Base-by-base conservation (phyloP, 2,329 filamentous ascomycete species). In the Botryotinia narcissicola region DNA sequence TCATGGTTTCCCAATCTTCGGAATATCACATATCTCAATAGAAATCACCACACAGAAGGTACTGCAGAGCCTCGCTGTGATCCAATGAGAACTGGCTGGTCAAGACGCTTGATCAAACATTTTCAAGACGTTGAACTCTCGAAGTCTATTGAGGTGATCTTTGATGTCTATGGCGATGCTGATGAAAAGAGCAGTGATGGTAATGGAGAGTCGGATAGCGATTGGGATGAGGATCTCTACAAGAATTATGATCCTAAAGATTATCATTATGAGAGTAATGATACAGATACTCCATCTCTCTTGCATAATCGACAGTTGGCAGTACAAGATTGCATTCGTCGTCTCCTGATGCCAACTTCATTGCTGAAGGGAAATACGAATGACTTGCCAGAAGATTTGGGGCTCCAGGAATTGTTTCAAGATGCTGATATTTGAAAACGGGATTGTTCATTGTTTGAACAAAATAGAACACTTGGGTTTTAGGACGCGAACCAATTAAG, bases 1-100 rank as follows among this genome's bases (percentile, higher is more conserved):
- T 57, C 51, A 57, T 57, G n/a, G 51, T 61, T 37, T 61, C 32
- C 59, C 22, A n/a, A 61, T 61, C 59, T 61, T 40, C 59, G 59
- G 18, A 61, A 40, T 8, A n/a, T 61, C 22, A 61, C 59, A 6
- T 61, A 61, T 37, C 12, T 40, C 22, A 61, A 40, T 61, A 22
- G 59, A 40, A 37, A 61, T 14, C 22, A 61, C 6, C 59, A 61
- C 22, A 61, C 35, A 7, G 59, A 40, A 61, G 20, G 35, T 14
- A 61, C 22, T 35, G 20, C 20, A 40, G 35, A 61, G 14, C 3
- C 12, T 22, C 20, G 22, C 14, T 61, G 35, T 40, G 59, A 40
- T 37, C 4, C 35, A n/a, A n/a, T 61, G 35, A 61, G 35, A n/a
- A 61, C 4, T 9, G 22, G 35, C 5, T 25, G 32, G 22, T 40